Evolutionary conservation across 768 basidiomycete genomes (phyloP).

Genomic region (Mycena olivaceomarginata): DNA sequence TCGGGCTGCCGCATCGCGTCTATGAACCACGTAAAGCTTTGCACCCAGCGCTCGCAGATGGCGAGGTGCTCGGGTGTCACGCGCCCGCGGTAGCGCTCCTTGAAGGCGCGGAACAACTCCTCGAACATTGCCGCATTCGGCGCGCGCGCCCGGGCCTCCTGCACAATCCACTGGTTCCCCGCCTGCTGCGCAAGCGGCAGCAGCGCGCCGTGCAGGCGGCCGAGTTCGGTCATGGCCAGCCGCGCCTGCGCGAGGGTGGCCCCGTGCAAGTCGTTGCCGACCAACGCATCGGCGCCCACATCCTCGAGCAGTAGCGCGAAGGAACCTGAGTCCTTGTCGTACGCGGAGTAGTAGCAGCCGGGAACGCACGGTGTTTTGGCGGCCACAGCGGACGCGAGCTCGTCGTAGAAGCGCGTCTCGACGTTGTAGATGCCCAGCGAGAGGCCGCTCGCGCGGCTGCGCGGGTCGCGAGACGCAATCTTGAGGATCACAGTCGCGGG

Average conservation of each 20-base stretch:
- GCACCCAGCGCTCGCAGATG: constrained; percentile 24
- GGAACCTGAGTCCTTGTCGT: constrained; percentile 22
- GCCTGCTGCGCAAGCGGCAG: constrained; percentile 10
- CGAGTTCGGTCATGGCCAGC: constrained; percentile 21
- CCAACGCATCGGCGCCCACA: constrained; percentile 23
- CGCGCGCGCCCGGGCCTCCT: not conserved
- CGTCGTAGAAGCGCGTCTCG: constrained; percentile 30
- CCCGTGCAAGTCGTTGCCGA: constrained; percentile 23
- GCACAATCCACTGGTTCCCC: constrained; percentile 18
- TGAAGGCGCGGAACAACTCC: constrained; percentile 24
- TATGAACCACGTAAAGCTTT: constrained; percentile 12
- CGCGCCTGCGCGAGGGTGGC: constrained; percentile 21
- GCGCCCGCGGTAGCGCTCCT: constrained; percentile 23
- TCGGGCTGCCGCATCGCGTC: constrained; percentile 15
- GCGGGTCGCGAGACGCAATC: constrained; percentile 21
- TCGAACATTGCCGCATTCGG: constrained; percentile 13
- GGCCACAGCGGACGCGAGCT: constrained; percentile 24
- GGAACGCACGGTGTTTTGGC: constrained; percentile 15
- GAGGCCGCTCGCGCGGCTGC: constrained; percentile 24
- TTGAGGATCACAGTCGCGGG: constrained; percentile 26
- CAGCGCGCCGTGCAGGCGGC: constrained; percentile 24
- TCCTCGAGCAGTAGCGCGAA: constrained; percentile 26
- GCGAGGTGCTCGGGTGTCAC: constrained; percentile 22
- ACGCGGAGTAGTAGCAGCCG: constrained; percentile 23
- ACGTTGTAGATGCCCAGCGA: constrained; percentile 24